Conservation (phyloP, 768 basidiomycete genomes). For the Atractiella rhizophila region DNA sequence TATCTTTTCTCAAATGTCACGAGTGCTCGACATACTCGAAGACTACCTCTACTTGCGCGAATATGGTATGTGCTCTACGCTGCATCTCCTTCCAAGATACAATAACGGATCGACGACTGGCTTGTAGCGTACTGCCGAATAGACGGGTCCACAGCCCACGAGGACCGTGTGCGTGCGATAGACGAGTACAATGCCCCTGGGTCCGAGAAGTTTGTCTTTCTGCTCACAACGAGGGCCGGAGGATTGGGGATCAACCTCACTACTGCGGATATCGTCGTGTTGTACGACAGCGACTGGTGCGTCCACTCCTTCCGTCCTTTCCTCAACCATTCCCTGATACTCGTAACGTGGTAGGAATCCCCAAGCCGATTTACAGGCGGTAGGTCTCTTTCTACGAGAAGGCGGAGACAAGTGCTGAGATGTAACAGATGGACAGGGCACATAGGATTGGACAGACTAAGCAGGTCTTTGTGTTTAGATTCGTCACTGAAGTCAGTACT, state of each 20-base stretch:
- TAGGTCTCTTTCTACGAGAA: conserved; percentile 26
- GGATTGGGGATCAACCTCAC: conserved; percentile 93
- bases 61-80: conserved; percentile 37
- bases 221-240: conserved; percentile 86
- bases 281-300: conserved; percentile 91
- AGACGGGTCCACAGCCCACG: conserved; percentile 83
- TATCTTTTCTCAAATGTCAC: conserved; percentile 98
- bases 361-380: conserved; percentile 93
- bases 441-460: conserved; percentile 93
- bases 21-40: conserved; percentile 90
- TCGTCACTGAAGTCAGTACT: conserved; percentile 45
- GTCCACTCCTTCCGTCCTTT: conserved; percentile 10
- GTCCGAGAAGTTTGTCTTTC: conserved; percentile 85
- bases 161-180: conserved; percentile 80
- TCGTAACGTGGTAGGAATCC: conserved; percentile 46
- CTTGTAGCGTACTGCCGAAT: conserved; percentile 74
- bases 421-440: conserved; percentile 75
- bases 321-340: not conserved
- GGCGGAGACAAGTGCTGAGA: no score
- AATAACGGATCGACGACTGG: not conserved
- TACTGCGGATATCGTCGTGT: conserved; percentile 73
- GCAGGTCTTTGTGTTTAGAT: conserved; percentile 91
- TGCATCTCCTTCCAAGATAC: conserved; percentile 3
- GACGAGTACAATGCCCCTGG: conserved; percentile 91
- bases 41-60: conserved; percentile 81